phyloP scores from a whole-genome alignment of 345 rosid species.

The Passiflora organensis region DNA sequence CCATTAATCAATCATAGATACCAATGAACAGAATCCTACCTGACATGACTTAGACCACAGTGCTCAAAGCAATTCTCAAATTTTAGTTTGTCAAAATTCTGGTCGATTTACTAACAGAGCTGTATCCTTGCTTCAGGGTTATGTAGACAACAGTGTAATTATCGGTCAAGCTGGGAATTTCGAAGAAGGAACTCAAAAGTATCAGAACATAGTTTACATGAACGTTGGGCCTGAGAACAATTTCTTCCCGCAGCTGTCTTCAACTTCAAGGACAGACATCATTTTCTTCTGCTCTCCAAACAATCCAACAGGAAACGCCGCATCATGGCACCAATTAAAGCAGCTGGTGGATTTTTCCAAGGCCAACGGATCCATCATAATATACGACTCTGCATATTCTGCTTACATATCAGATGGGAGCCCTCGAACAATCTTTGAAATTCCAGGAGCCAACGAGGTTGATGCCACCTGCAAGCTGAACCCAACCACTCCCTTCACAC shows the following conservation, averaged over 20 bases:
- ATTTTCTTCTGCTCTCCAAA: constrained; percentile 95
- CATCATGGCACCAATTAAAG: constrained; percentile 50
- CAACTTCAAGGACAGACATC: constrained; percentile 54
- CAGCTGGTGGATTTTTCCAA: constrained; percentile 64
- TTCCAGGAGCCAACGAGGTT: constrained; percentile 91
- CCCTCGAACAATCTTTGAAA: constrained; percentile 77
- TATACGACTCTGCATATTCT: constrained; percentile 74
- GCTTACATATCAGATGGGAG: constrained; percentile 57
- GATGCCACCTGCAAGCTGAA: no score
- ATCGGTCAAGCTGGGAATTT: constrained; percentile 65
- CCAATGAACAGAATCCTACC: no score
- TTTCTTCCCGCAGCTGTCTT: constrained; percentile 62
- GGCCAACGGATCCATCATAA: constrained; percentile 64
- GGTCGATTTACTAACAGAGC: neutral
- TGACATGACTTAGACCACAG: no score
- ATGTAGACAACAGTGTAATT: constrained; percentile 69
- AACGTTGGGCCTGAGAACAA: constrained; percentile 45
- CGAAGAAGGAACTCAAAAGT: constrained; percentile 46
- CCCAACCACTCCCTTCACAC: no score
- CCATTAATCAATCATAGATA: no score
- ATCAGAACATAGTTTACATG: constrained; percentile 65
- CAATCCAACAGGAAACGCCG: constrained; percentile 82
- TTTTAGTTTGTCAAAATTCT: no score
- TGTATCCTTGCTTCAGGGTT: constrained; percentile 39
- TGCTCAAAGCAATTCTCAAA: no score